These are phyloP conservation scores for Microbotryum lychnidis-dioicae DNA, from an alignment of 1,284 basidiomycete species.

Conservation along the genomic window DNA sequence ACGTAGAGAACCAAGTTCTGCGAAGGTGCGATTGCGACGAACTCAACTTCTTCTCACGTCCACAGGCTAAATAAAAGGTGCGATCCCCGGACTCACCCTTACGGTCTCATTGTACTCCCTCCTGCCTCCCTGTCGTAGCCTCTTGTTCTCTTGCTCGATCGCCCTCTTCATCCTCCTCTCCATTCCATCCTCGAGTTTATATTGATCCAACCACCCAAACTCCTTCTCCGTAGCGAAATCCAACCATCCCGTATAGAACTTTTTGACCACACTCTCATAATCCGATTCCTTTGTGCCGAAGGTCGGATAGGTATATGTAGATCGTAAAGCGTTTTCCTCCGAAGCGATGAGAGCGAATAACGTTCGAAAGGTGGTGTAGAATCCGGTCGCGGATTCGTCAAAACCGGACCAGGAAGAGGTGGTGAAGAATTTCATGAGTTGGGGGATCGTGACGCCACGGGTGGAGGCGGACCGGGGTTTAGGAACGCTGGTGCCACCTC, in stretches of 20 bases:
- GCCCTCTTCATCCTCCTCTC: constrained; percentile 78
- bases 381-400: constrained; percentile 65
- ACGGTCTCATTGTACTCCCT: constrained; percentile 91
- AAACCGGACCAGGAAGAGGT: constrained; percentile 61
- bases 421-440: constrained; percentile 80
- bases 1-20: constrained; percentile 77
- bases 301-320: constrained; percentile 55
- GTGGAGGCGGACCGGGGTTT: background rate
- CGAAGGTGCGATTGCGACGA: background rate
- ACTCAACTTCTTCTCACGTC: background rate
- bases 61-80: constrained; percentile 3
- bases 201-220: constrained; percentile 81
- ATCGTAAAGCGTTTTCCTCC: constrained; percentile 52
- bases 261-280: constrained; percentile 46
- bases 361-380: constrained; percentile 82
- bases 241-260: constrained; percentile 79
- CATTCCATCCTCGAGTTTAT: constrained; percentile 74
- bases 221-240: constrained; percentile 83
- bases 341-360: constrained; percentile 79
- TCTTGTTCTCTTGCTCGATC: constrained; percentile 96
- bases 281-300: constrained; percentile 75
- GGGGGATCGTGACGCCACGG: constrained; percentile 55
- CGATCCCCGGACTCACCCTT: constrained; percentile 49
- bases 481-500: background rate
- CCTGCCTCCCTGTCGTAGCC: constrained; percentile 67